phyloP scores from a whole-genome alignment of 1,284 basidiomycete genomes.

The Somion occarium region DNA sequence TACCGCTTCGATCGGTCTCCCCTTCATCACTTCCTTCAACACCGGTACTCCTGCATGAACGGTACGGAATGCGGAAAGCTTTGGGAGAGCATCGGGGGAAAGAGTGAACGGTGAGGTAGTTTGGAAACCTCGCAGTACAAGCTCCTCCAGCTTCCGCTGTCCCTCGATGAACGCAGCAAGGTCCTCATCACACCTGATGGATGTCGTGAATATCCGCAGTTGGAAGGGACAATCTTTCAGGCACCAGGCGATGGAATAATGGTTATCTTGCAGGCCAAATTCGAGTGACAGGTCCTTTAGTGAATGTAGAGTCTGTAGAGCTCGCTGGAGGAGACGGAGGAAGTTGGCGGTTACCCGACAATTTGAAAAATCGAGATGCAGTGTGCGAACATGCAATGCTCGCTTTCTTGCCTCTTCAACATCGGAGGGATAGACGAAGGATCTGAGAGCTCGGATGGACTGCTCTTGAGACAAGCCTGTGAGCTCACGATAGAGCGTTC shows the following conservation, averaged over 20 bases:
- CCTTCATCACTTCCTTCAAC: slow-evolving; percentile 40
- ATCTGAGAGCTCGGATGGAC: slow-evolving; percentile 34
- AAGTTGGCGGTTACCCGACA: slow-evolving; percentile 33
- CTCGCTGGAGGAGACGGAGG: slow-evolving; percentile 41
- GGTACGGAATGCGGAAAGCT: slow-evolving; percentile 45
- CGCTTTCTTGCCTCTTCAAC: slow-evolving; percentile 20
- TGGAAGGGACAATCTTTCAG: slow-evolving; percentile 36
- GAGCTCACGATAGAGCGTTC: slow-evolving; percentile 44
- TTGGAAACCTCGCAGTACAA: slow-evolving; percentile 47
- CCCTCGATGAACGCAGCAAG: slow-evolving; percentile 49
- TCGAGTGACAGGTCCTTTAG: slow-evolving; percentile 46
- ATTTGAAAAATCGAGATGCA: slow-evolving; percentile 39
- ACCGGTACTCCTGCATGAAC: slow-evolving; percentile 44
- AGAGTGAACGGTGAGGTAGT: slow-evolving; percentile 33
- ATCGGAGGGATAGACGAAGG: slow-evolving; percentile 31
- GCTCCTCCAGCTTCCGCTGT: slow-evolving; percentile 43
- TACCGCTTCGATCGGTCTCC: slow-evolving; percentile 45
- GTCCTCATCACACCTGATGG: slow-evolving; percentile 41
- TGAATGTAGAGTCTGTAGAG: slow-evolving; percentile 33
- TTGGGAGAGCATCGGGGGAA: slow-evolving; percentile 39
- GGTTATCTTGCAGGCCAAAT: slow-evolving; percentile 33
- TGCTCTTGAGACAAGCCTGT: slow-evolving; percentile 27
- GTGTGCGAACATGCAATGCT: slow-evolving; percentile 33
- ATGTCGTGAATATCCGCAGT: slow-evolving; percentile 44
- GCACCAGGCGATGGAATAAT: slow-evolving; percentile 39